Percentiles rank a stretch among this genome's conserved stretches.
Conservation (phyloP, 2,329 filamentous ascomycete genomes). For the Salinomyces thailandicus region DNA sequence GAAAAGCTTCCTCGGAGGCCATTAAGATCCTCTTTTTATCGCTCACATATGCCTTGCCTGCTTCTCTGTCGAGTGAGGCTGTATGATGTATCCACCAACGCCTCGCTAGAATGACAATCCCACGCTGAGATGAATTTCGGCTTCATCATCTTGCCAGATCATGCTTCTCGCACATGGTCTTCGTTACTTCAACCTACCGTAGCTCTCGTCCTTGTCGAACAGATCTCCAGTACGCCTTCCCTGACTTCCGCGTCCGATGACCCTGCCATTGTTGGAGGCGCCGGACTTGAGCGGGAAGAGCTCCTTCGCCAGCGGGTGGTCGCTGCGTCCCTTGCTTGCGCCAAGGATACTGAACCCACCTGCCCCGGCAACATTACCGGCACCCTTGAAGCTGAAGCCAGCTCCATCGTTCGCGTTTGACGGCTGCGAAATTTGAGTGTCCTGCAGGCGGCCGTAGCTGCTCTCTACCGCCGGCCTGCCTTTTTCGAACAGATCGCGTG, state of each 20-base stretch:
- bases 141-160: too few relatives aligned
- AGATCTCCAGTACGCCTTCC: conserved; percentile 7
- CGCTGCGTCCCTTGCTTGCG: conserved; percentile 10
- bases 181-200: not conserved
- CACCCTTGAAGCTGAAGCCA: conserved; percentile 28
- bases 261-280: conserved; percentile 21
- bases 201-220: not conserved
- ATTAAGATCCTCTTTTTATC: too few relatives aligned
- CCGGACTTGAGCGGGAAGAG: conserved; percentile 23
- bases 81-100: too few relatives aligned
- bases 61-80: too few relatives aligned
- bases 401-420: conserved; percentile 6
- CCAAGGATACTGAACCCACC: conserved; percentile 23
- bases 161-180: too few relatives aligned
- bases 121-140: too few relatives aligned
- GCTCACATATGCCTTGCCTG: too few relatives aligned
- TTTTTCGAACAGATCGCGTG: too few relatives aligned
- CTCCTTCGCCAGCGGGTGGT: conserved; percentile 20
- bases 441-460: conserved; percentile 6
- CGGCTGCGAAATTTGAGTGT: not conserved
- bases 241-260: conserved; percentile 21
- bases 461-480: conserved; percentile 9
- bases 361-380: conserved; percentile 4
- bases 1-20: too few relatives aligned
- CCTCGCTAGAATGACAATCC: too few relatives aligned